Evolutionary conservation across 768 basidiomycete species (phyloP), one percentile per base, ranked within the genome.

Genomic region (Psilocybe cubensis): DNA sequence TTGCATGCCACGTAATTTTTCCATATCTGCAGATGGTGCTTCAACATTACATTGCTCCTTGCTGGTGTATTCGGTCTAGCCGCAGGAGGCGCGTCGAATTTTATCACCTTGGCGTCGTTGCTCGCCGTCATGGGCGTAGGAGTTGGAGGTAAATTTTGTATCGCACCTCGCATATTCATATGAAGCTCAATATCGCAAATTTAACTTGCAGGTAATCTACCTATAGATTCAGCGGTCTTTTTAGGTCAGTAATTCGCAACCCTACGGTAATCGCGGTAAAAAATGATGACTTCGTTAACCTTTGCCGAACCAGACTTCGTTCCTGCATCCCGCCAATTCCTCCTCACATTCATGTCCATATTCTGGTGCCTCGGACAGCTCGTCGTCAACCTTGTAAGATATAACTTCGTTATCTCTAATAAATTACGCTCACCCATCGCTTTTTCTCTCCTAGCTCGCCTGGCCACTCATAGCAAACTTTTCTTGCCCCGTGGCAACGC

Each of bases 281-380:
- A n/a, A n/a, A n/a, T n/a, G n/a, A n/a, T n/a, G n/a, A n/a, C n/a
- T n/a, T n/a, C n/a, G n/a, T n/a, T n/a, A n/a, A n/a, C n/a, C n/a
- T n/a, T n/a, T n/a, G n/a, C n/a, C n/a, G n/a, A n/a, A n/a, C n/a
- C n/a, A 84, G 87, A 91, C 62, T 86, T 88, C 59, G 67, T 87
- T 2, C 89, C 89, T 0, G 81, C 83, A 1, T 81, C 83, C 1
- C 87, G 90, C 61, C 89, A 91, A 62, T 91, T 88, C 63, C 75
- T 91, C 1, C 73, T 91, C 41, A 90, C 89, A 0, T 74, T 91
- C 21, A 78, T 91, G 54, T 88, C 88, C 0, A 79, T 90, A 47
- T 91, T 85, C 81, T 91, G 89, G 89, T 86, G 86, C n/a, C 75
- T 91, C n/a, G 89, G 88, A 1, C 89, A 89, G 65, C 76, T 90